Percentiles rank a stretch among this genome's conserved stretches.
These are phyloP conservation scores for Millerozyma acaciae DNA, from an alignment of 805 yeast genomes.

Conservation along the genomic window DNA sequence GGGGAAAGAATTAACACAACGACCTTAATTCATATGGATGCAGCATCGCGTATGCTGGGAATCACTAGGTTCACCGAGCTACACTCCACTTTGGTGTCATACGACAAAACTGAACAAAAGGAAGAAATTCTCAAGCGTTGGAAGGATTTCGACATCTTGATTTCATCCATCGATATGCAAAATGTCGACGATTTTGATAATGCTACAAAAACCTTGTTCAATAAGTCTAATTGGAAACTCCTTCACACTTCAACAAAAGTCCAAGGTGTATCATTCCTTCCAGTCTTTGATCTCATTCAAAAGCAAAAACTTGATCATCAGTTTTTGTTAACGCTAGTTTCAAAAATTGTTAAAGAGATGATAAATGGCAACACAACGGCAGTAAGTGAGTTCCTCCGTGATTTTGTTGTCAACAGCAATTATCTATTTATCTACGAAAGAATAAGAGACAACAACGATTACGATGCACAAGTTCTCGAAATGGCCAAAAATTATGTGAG, in stretches of 20 bases:
- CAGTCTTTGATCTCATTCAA: conserved; percentile 11
- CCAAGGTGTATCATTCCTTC: conserved; percentile 14
- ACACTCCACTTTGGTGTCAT: conserved; percentile 33
- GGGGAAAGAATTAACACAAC: conserved; percentile 14
- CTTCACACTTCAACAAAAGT: conserved; percentile 20
- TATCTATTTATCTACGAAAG: conserved; percentile 29
- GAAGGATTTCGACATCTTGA: conserved; percentile 28
- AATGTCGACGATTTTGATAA: conserved; percentile 1
- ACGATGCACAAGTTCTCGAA: too few relatives aligned
- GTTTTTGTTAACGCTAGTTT: conserved; percentile 5
- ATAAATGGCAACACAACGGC: conserved; percentile 6
- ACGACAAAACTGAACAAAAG: conserved; percentile 72
- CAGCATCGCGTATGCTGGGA: conserved; percentile 85
- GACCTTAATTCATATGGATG: conserved; percentile 64
- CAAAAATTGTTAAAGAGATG: conserved; percentile 10
- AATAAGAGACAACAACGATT: conserved; percentile 10
- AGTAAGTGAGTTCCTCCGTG: conserved; percentile 12
- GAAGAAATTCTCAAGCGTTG: conserved; percentile 26
- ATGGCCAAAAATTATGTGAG: too few relatives aligned
- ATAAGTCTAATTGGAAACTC: conserved; percentile 18
- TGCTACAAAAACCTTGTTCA: conserved; percentile 5
- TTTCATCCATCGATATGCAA: conserved; percentile 22
- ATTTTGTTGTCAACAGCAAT: conserved; percentile 18
- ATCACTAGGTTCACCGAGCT: conserved; percentile 71
- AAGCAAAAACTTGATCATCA: conserved; percentile 6